These are phyloP conservation scores for Luvunga scandens DNA, from an alignment of 345 rosid species.

Conservation along the genomic window DNA sequence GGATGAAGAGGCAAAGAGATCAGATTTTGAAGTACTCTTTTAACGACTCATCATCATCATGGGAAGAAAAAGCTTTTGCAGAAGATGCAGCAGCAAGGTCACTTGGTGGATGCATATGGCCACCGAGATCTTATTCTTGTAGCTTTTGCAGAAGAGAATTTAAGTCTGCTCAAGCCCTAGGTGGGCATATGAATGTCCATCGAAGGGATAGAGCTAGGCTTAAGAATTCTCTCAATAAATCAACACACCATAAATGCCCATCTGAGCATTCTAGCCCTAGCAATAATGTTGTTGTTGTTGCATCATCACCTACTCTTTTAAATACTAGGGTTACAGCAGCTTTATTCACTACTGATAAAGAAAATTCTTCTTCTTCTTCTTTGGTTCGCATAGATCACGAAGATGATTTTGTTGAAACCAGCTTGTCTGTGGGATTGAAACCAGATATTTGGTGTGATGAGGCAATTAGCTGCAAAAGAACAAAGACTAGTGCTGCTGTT, in stretches of 20 bases:
- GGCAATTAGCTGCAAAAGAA: conserved; percentile 28
- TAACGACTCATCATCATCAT: conserved; percentile 22
- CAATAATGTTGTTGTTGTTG: background rate
- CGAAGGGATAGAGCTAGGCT: conserved; percentile 69
- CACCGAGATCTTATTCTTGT: conserved; percentile 63
- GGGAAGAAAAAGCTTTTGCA: conserved; percentile 64
- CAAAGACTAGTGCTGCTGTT: conserved; percentile 16
- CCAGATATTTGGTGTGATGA: conserved; percentile 15
- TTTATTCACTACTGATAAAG: conserved; percentile 11
- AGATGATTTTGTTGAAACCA: conserved; percentile 22
- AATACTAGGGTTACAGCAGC: conserved; percentile 36
- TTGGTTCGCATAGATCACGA: background rate
- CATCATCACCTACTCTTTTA: conserved; percentile 3
- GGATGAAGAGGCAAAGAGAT: conserved; percentile 31
- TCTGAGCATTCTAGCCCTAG: conserved; percentile 14
- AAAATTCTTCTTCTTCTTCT: conserved; percentile 14
- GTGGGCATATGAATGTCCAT: conserved; percentile 84
- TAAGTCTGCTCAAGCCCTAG: conserved; percentile 78
- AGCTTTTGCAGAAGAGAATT: conserved; percentile 63
- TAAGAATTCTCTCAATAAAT: conserved; percentile 33
- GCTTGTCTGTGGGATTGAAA: conserved; percentile 34
- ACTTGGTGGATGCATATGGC: conserved; percentile 55
- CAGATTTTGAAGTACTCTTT: conserved; percentile 14
- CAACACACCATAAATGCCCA: conserved; percentile 13
- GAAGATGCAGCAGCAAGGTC: conserved; percentile 48